Percentiles rank a stretch among this genome's conserved stretches.
Evolutionary conservation across 2,329 filamentous ascomycete genomes (phyloP).

Genomic region (Fusarium coicis): DNA sequence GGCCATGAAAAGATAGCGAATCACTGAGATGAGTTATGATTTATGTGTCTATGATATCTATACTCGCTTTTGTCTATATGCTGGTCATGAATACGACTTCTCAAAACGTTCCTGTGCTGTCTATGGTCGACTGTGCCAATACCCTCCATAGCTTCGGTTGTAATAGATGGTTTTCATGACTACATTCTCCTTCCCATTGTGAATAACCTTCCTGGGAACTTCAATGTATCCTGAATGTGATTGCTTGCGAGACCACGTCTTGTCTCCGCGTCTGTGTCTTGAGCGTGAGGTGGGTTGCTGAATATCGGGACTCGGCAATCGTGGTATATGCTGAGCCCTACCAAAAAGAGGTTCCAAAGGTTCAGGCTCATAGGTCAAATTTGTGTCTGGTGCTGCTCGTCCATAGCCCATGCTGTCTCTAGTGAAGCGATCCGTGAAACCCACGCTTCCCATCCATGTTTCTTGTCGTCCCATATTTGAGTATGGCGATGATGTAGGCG

Average conservation of each 20-base stretch:
- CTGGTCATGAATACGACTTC: neutral
- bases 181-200: neutral
- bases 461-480: neutral
- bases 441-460: conserved; percentile 35
- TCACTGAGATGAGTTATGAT: neutral
- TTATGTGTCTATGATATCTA: conserved; percentile 5
- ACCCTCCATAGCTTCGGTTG: neutral
- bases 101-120: neutral
- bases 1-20: neutral
- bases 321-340: neutral
- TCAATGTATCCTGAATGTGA: neutral
- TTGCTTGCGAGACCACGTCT: neutral
- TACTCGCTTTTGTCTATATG: neutral
- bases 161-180: neutral
- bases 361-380: conserved; percentile 4
- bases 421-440: conserved; percentile 28
- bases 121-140: neutral
- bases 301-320: neutral
- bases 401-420: conserved; percentile 18
- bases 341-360: conserved; percentile 37
- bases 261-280: neutral
- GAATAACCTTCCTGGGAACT: neutral
- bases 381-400: neutral
- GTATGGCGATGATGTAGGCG: neutral
- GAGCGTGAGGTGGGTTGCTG: neutral